Evolutionary conservation across 2,329 filamentous ascomycete species (phyloP).

Genomic region (Cordyceps cicadae): DNA sequence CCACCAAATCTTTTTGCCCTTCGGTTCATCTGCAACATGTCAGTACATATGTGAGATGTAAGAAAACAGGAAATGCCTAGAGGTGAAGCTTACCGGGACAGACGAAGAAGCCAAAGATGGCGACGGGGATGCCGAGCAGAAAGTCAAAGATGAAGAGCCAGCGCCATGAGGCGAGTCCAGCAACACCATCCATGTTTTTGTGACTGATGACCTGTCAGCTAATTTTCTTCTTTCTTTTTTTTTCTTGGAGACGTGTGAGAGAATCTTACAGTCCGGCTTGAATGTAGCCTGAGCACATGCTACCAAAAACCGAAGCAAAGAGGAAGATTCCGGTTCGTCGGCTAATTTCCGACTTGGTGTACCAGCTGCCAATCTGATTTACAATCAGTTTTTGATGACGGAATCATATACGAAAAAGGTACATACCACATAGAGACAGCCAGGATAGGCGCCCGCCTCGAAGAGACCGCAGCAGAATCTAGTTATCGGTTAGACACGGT

Average conservation of each 20-base stretch:
- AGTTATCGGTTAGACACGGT: neutral
- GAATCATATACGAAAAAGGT: neutral
- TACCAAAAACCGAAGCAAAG: conserved; percentile 44
- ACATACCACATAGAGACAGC: conserved; percentile 37
- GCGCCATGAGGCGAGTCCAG: conserved; percentile 26
- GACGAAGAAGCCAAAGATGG: conserved; percentile 11
- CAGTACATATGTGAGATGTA: neutral
- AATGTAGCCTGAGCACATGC: conserved; percentile 29
- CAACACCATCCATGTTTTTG: conserved; percentile 26
- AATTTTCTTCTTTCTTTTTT: too few species aligned
- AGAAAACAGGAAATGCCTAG: neutral
- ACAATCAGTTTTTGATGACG: neutral
- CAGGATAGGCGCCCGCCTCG: conserved; percentile 47
- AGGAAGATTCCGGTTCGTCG: conserved; percentile 50
- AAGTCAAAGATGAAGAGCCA: conserved; percentile 34
- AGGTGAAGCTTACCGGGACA: conserved; percentile 3
- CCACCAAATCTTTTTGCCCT: conserved; percentile 12
- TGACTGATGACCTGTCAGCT: conserved; percentile 4
- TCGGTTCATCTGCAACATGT: conserved; percentile 6
- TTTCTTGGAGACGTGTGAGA: neutral
- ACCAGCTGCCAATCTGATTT: conserved; percentile 44
- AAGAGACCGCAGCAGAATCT: conserved; percentile 47
- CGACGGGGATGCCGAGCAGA: conserved; percentile 29
- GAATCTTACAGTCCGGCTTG: conserved; percentile 23
- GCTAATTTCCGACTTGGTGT: conserved; percentile 48